phyloP scores from a whole-genome alignment of 2,329 filamentous ascomycete species.

The Stachybotrys chlorohalonatus region DNA sequence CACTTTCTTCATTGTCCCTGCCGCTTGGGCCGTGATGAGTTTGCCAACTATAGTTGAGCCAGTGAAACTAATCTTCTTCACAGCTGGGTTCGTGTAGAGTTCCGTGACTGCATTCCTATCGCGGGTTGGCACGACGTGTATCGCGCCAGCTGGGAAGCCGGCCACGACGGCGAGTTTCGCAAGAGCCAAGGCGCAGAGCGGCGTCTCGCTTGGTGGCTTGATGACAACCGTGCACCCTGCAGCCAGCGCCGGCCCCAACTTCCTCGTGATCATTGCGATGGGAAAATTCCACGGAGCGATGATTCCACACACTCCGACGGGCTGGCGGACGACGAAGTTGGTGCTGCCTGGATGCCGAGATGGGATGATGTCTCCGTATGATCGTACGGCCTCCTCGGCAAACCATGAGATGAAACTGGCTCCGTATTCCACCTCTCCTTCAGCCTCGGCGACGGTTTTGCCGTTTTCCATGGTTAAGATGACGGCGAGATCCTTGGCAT shows the following conservation, averaged over 20 bases:
- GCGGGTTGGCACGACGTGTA: not conserved
- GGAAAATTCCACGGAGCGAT: constrained; percentile 61
- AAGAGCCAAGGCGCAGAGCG: constrained; percentile 60
- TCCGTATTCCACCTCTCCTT: constrained; percentile 45
- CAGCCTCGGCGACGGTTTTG: constrained; percentile 51
- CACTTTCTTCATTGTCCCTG: constrained; percentile 53
- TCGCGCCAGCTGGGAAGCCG: constrained; percentile 51
- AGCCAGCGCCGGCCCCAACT: constrained; percentile 45
- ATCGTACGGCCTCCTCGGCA: constrained; percentile 44
- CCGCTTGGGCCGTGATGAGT: constrained; percentile 60
- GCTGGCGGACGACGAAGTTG: constrained; percentile 15
- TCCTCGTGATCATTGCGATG: constrained; percentile 40
- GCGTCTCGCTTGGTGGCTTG: constrained; percentile 57
- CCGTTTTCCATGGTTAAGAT: constrained; percentile 63
- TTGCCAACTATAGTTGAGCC: constrained; percentile 42
- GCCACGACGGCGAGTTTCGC: constrained; percentile 58
- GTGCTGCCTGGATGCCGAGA: constrained; percentile 44
- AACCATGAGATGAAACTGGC: constrained; percentile 53
- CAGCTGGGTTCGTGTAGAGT: constrained; percentile 45
- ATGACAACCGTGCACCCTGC: constrained; percentile 68
- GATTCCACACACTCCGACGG: constrained; percentile 17
- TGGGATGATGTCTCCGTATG: constrained; percentile 50
- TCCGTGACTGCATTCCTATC: constrained; percentile 50
- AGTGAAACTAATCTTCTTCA: constrained; percentile 69
- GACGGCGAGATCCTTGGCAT: constrained; percentile 42